Evolutionary conservation across 441 rosid genomes (phyloP), one percentile per base, ranked within the genome.

Genomic region (Jatropha podagrica): DNA sequence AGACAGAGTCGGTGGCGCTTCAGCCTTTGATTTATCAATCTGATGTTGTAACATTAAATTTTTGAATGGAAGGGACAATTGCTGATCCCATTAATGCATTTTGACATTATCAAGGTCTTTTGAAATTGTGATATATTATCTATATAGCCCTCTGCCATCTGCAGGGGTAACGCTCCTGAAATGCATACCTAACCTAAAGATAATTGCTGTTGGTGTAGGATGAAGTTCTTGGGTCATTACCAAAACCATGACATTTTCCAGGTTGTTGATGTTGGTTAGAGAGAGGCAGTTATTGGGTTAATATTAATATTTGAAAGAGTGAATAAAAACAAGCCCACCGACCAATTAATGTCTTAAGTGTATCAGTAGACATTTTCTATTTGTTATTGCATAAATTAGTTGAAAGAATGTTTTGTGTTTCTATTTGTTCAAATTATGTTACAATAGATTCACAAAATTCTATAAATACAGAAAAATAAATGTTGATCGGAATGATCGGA

Each of bases 11-110:
- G 80, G 69, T 56, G 76, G 82, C 37, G 55, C 83, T 40, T 78
- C 76, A 74, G 76, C 81, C 85, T 83, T 65, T 85, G 81, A 87
- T 81, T 56, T 49, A 69, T 73, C 76, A 27, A 64, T 56, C 20
- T 4, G 32, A 67, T 40, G 55, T 64, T 62, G 78, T 79, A 68
- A 68, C 77, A 48, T 48, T 71, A 64, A 7, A 17, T 55, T 41
- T 72, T 73, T 42, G 23, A 14, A 27, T 72, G 72, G 55, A 65
- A 68, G n/a, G 18, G 69, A 55, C 12, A 41, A 4, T 12, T n/a
- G 58, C 27, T 74, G 65, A 71, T 72, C 68, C 73, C 63, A 76
- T 81, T 74, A 59, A 46, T 72, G 76, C 64, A 41, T 27, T 59
- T 60, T 74, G 52, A 32, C 61, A 62, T 52, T 13, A 60, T 54